Evolutionary conservation across 164 flowering plant species (phyloP), one percentile per base, ranked within the genome.

Genomic region (Macadamia tetraphylla): DNA sequence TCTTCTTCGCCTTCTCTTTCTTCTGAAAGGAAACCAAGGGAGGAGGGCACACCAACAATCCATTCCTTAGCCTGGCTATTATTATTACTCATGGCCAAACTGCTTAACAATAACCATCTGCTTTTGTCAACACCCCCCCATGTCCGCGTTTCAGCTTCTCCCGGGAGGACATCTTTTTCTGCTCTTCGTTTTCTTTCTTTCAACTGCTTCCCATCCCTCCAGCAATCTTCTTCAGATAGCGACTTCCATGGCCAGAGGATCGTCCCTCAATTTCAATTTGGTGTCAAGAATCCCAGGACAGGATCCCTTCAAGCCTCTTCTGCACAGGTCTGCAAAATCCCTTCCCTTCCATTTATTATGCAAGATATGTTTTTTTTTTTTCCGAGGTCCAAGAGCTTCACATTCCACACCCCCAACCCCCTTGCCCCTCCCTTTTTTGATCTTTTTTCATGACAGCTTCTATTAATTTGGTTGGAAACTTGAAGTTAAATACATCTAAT

Each of bases 241-340:
- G 78, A 75, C 15, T 74, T 81, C 58, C 58, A 70, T 68, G 85
- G 88, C 8, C 31, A 30, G 23, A 64, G 65, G 23, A 29, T 75
- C 32, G 64, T 64, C 67, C 44, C 68, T 31, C 71, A 58, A 58
- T 59, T 67, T 31, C 71, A 58, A 58, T 59, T 67, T 31, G 35
- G 57, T 14, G 61, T 52, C 52, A 46, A 35, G 31, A 18, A 49
- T 44, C 67, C 64, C 70, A 64, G 15, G 44, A 75, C 62, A 53
- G 65, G 63, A 30, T 62, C 11, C 32, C 53, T 51, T 46, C 72
- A 57, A 58, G 46, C 67, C 56, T 58, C 71, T 3, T 62, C 59
- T 42, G 53, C 71, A 1, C 82, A 77, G 84, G 84, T 82, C 6
- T 73, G 71, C 68, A 5, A 44, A 43, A 29, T 1, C 53, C n/a